Conservation (phyloP, 2,329 filamentous ascomycete species). For the Nannizzia gypsea region DNA sequence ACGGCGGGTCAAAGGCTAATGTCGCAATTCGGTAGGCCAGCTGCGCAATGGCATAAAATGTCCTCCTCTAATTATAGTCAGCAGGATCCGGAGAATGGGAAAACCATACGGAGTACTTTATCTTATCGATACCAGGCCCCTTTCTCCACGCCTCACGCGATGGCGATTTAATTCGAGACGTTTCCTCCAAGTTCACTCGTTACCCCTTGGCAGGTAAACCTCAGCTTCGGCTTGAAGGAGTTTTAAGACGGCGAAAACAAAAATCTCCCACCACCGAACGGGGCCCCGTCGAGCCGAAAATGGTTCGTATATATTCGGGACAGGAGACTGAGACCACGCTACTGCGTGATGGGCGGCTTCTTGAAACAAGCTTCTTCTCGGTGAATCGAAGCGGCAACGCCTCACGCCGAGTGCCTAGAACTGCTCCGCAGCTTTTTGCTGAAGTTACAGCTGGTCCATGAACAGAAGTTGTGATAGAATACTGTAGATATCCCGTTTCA, state of each 20-base stretch:
- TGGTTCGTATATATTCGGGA: neutral
- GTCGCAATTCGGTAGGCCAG: neutral
- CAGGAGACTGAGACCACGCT: neutral
- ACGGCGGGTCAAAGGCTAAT: conserved; percentile 1
- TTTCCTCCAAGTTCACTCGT: no score
- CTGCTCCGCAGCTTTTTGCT: neutral
- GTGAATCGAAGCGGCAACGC: neutral
- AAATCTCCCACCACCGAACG: neutral
- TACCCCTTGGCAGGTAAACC: neutral
- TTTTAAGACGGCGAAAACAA: neutral
- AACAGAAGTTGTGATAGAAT: neutral
- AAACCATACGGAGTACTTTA: neutral
- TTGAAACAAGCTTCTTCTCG: conserved; percentile 3
- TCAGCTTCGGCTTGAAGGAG: neutral
- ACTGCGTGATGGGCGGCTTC: conserved; percentile 1
- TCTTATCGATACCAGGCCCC: neutral
- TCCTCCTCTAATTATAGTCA: neutral
- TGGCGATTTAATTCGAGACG: neutral
- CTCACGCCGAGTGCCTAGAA: neutral
- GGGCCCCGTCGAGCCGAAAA: neutral
- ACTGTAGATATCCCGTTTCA: neutral
- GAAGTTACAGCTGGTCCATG: neutral
- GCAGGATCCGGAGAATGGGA: neutral
- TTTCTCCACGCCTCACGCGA: neutral
- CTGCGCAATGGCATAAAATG: neutral